These are phyloP conservation scores for Wallacemonas sp. DNA, from an alignment of 208 protist genomes.

Conservation along the genomic window DNA sequence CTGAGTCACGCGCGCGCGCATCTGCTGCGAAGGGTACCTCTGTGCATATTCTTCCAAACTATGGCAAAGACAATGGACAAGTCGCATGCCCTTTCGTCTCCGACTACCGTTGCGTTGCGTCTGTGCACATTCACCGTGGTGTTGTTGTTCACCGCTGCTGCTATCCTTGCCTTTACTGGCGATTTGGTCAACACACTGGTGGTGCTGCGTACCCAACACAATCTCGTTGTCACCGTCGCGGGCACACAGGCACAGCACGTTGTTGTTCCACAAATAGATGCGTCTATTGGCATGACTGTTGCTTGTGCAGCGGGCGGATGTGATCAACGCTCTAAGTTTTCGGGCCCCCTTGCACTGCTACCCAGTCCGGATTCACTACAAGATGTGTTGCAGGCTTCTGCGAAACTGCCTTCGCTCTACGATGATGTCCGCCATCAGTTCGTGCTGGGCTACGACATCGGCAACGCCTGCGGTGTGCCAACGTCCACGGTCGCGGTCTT, in stretches of 20 bases:
- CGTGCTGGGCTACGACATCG: conserved; percentile 48
- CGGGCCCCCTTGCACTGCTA: conserved; percentile 16
- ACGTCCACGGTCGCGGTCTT: not conserved
- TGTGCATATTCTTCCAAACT: no score
- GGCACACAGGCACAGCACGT: not conserved
- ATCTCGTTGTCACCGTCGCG: not conserved
- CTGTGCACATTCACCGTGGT: not conserved
- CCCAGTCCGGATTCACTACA: not conserved
- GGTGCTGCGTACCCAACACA: not conserved
- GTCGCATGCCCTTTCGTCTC: not conserved
- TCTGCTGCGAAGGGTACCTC: no score
- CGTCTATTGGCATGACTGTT: conserved; percentile 28
- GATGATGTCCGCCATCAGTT: conserved; percentile 25
- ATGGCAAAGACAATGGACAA: conserved; percentile 8
- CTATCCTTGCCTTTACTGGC: not conserved
- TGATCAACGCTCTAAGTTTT: conserved; percentile 11
- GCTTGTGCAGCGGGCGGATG: conserved; percentile 28
- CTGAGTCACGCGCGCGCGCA: no score
- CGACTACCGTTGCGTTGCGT: conserved; percentile 10
- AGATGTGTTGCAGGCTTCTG: not conserved
- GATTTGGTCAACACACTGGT: not conserved
- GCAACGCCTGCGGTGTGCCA: conserved; percentile 21
- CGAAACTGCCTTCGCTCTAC: not conserved
- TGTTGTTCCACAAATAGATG: conserved; percentile 41
- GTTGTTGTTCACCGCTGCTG: not conserved